Base-by-base conservation (phyloP, 2,329 filamentous ascomycete species). In the Orbilia oligospora region DNA sequence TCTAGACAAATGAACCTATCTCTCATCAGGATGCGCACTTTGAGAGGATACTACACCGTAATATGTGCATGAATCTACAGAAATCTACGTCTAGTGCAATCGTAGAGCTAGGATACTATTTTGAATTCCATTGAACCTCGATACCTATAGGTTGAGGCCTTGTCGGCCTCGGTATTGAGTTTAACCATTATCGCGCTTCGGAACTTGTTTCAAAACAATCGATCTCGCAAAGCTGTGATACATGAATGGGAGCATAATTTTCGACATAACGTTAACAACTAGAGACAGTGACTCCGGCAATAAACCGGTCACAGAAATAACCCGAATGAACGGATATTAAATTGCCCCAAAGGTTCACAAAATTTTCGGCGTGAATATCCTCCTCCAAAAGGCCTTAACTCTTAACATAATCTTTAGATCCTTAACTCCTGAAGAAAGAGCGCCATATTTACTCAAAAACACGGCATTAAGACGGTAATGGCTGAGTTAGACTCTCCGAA, bases 391-490 rank as follows among this genome's bases (percentile, higher is more conserved):
- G 24, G 38, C 14, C 44, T 46, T 46, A 46, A 46, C 10, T 46
- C 44, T 46, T 41, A 1, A 41, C 38, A 14, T 16, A n/a, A 41
- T 9, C 38, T n/a, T 41, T 14, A 16, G 16, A n/a, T 41, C 38
- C 14, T 41, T 41, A n/a, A 41, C 12, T 16, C 14, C 12, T n/a
- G 12, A 41, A 3, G 12, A 14, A n/a, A 41, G 5, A 3, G 38
- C 38, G 16, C 12, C 5, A 16, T 41, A 3, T 14, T 1, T 3
- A 16, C 12, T 41, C 38, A 14, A 16, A 41, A 41, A 2, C 12
- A 44, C 56, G 56, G 56, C 20, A 44, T 61, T 61, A 61, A 44
- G 36, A 44, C 56, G 56, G 56, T 20, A 14, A 27, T 44, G 20
- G 20, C 20, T n/a, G 27, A 14, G 4, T 27, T 12, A 27, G 20